These are phyloP conservation scores for Daldinia vernicosa DNA, from an alignment of 495 filamentous ascomycete genomes.

Conservation along the genomic window DNA sequence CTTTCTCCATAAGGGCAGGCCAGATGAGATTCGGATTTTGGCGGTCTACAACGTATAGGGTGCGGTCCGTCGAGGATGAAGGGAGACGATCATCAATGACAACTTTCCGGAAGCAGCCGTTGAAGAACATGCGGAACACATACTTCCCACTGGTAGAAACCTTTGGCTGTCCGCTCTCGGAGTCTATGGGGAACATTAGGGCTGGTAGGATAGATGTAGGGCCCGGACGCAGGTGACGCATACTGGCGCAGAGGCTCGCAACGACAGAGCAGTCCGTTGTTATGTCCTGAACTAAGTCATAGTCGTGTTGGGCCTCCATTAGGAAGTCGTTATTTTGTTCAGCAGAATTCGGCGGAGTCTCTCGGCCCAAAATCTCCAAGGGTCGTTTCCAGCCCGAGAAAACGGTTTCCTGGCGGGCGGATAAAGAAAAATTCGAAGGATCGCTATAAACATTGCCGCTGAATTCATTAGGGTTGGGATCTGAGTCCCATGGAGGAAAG, in stretches of 20 bases:
- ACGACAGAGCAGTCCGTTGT: constrained; percentile 97
- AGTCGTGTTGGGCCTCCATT: constrained; percentile 63
- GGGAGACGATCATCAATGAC: constrained; percentile 93
- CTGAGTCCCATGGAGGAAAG: constrained; percentile 81
- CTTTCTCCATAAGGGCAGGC: constrained; percentile 96
- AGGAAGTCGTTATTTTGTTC: constrained; percentile 49
- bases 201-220: constrained; percentile 62
- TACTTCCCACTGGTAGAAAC: constrained; percentile 86
- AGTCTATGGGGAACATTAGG: constrained; percentile 77
- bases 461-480: constrained; percentile 55
- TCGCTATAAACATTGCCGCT: constrained; percentile 39
- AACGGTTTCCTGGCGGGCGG: constrained; percentile 70
- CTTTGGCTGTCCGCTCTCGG: constrained; percentile 59
- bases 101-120: constrained; percentile 88
- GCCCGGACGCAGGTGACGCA: constrained; percentile 52
- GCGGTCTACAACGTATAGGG: constrained; percentile 88
- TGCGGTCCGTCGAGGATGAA: constrained; percentile 71
- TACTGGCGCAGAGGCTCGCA: constrained; percentile 88
- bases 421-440: constrained; percentile 63
- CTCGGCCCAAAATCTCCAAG: constrained; percentile 56
- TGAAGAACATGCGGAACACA: constrained; percentile 90
- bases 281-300: constrained; percentile 92
- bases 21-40: constrained; percentile 79
- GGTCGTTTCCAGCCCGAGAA: constrained; percentile 87
- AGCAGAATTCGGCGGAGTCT: constrained; percentile 8